These are phyloP conservation scores for Colletotrichum lentis DNA, from an alignment of 2,329 filamentous ascomycete species.

Conservation along the genomic window DNA sequence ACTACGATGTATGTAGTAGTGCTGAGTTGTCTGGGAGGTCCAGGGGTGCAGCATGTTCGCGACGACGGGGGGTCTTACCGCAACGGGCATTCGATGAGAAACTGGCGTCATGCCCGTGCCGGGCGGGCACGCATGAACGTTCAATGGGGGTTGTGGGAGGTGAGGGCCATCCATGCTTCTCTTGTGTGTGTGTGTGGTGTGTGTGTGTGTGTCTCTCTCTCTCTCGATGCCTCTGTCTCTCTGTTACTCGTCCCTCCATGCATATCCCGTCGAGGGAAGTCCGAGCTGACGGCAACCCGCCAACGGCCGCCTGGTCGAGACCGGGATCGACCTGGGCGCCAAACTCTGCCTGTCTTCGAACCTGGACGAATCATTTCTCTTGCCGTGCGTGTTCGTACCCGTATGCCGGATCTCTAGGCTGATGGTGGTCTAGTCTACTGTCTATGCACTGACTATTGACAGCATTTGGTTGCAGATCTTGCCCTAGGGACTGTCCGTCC, in stretches of 20 bases:
- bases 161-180: neutral
- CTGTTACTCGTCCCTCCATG: neutral
- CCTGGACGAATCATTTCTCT: constrained; percentile 2
- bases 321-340: constrained; percentile 15
- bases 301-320: neutral
- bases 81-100: constrained; percentile 35
- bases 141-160: neutral
- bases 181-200: too few species aligned
- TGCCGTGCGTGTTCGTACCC: constrained; percentile 25
- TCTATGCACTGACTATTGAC: neutral
- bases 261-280: constrained; percentile 3
- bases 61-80: constrained; percentile 30
- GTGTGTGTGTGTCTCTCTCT: too few species aligned
- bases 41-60: constrained; percentile 19
- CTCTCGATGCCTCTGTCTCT: too few species aligned
- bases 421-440: too few species aligned
- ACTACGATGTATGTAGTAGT: too few species aligned
- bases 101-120: constrained; percentile 34
- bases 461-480: constrained; percentile 11
- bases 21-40: constrained; percentile 22
- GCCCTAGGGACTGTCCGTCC: neutral
- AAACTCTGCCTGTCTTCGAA: constrained; percentile 4
- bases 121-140: constrained; percentile 17
- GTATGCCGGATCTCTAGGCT: constrained; percentile 12
- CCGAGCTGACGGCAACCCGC: constrained; percentile 8